Evolutionary conservation across 441 rosid species (phyloP), one percentile per base, ranked within the genome.

Genomic region (Erodium moschatum): DNA sequence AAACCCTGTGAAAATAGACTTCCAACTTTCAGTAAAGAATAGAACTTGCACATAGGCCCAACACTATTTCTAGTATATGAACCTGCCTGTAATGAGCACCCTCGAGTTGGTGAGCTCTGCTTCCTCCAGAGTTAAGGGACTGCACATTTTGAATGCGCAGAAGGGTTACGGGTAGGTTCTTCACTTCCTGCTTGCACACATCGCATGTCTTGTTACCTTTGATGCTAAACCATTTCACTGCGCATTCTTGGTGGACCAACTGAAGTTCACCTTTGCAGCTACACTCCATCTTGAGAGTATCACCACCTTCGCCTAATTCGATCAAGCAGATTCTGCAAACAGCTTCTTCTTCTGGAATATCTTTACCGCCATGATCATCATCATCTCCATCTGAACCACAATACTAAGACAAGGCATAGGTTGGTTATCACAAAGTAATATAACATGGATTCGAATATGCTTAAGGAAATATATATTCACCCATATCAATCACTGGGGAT

Each of bases 181-280:
- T 76, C 44, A 94, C 99, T 61, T 91, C 95, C 81, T 94, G 89
- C 76, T 85, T 89, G 83, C 99, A 94, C 16, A 94, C 97, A 68
- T 94, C 99, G 73, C 99, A 94, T 0, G 83, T 94, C 76, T 89
- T 90, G 85, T 88, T 94, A 42, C 99, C 99, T 80, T 91, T 94
- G 77, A 94, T 91, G 67, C 92, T 86, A 77, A 91, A 94, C 99
- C 99, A 94, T 83, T 94, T 94, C 21, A 91, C 81, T 66, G 97
- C 96, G 80, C 99, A 94, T 66, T 89, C 97, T 85, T 86, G 88
- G 79, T 91, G 99, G 5, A 96, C 97, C 72, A 94, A 83, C 66
- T 96, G 97, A 35, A 94, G 92, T 80, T 94, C 99, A 0, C 99
- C 99, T 84, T 87, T 94, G 86, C 99, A 94, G 79, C 97, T 89